These are phyloP conservation scores for Neonectria neomacrospora DNA, from an alignment of 2,329 filamentous ascomycete genomes.

Conservation along the genomic window DNA sequence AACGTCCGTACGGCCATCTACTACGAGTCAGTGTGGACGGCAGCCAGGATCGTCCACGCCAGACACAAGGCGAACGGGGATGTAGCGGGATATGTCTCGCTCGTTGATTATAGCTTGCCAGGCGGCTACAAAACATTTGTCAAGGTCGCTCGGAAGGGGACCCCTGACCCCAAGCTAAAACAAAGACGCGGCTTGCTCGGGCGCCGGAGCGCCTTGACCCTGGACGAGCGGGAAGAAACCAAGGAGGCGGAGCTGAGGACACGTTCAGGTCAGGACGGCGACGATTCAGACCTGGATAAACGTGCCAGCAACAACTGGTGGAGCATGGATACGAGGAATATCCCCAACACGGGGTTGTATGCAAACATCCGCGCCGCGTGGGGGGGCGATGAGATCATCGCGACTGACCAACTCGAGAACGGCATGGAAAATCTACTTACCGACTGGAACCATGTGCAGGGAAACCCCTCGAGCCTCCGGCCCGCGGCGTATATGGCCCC, in stretches of 20 bases:
- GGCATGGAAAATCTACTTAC: background rate
- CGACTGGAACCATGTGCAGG: background rate
- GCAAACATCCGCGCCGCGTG: slow-evolving; percentile 1
- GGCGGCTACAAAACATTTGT: background rate
- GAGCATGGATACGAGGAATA: background rate
- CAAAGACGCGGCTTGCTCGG: background rate
- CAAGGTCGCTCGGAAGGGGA: background rate
- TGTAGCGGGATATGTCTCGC: background rate
- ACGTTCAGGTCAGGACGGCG: background rate
- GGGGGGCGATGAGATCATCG: background rate
- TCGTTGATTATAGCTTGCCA: background rate
- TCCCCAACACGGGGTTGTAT: background rate
- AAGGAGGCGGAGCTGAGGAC: background rate
- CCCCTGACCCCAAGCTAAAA: background rate
- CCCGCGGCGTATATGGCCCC: slow-evolving; percentile 1
- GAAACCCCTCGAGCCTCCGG: background rate
- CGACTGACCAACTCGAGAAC: background rate
- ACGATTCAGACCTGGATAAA: background rate
- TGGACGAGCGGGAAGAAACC: background rate
- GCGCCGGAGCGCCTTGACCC: background rate
- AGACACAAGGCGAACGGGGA: background rate
- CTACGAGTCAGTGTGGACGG: background rate
- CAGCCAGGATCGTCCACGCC: background rate
- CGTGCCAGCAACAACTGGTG: background rate
- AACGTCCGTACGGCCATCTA: background rate